Percentiles rank a stretch among this genome's conserved stretches.
These are phyloP conservation scores for Fusarium mexicanum DNA, from an alignment of 2,329 filamentous ascomycete genomes.

Conservation along the genomic window DNA sequence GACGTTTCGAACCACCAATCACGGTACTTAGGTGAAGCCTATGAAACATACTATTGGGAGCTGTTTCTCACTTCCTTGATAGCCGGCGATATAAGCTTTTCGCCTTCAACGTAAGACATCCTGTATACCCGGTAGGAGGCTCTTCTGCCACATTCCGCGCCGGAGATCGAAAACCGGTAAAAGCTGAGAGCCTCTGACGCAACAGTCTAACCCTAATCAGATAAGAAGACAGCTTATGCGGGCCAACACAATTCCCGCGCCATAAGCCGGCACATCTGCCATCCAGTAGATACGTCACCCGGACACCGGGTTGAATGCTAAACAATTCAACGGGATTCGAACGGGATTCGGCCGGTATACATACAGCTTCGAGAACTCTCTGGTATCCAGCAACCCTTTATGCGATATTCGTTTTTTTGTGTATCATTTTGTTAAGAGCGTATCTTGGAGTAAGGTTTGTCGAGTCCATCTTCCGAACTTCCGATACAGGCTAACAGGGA, in stretches of 20 bases:
- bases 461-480: not conserved
- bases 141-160: not conserved
- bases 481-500: no score
- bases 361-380: not conserved
- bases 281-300: not conserved
- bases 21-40: not conserved
- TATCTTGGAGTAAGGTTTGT: not conserved
- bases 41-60: not conserved
- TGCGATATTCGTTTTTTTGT: no score
- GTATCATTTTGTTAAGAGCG: rapidly evolving
- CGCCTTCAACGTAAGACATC: not conserved
- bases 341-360: not conserved
- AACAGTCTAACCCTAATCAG: rapidly evolving
- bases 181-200: not conserved
- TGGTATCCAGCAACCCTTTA: rapidly evolving
- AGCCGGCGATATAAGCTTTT: not conserved
- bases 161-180: rapidly evolving
- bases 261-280: not conserved
- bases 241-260: not conserved
- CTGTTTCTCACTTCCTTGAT: not conserved
- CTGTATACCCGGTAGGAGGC: not conserved
- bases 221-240: not conserved
- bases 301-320: rapidly evolving
- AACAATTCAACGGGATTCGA: no score
- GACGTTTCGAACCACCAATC: not conserved